Percentiles rank a stretch among this genome's conserved stretches.
Evolutionary conservation across 2,329 filamentous ascomycete species (phyloP).

Genomic region (Alternaria sp.): DNA sequence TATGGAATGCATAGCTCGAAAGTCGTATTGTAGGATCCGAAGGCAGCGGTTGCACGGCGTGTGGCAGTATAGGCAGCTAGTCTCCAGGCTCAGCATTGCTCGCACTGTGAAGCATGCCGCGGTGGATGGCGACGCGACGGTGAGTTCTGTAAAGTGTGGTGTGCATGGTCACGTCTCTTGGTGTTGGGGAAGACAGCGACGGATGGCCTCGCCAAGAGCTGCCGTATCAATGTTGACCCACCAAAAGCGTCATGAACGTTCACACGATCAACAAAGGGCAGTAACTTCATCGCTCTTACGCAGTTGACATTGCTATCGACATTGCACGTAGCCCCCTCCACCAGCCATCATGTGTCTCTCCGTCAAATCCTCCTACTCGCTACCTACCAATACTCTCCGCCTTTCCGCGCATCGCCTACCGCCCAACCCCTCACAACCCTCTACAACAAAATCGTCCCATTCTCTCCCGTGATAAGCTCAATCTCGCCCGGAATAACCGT

Average conservation of each 20-base stretch:
- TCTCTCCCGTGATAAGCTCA: slow-evolving; percentile 28
- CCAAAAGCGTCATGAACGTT: background rate
- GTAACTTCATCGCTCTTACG: background rate
- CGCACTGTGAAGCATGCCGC: background rate
- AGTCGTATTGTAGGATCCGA: background rate
- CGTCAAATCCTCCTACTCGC: background rate
- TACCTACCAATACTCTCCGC: background rate
- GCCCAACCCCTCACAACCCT: background rate
- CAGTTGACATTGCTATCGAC: background rate
- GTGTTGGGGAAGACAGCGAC: background rate
- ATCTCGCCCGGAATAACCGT: slow-evolving; percentile 64
- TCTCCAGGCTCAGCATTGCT: background rate
- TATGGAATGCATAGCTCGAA: background rate
- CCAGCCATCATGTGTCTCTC: background rate
- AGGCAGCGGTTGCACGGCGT: background rate
- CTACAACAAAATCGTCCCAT: slow-evolving; percentile 20
- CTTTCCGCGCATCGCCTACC: background rate
- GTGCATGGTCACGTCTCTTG: background rate
- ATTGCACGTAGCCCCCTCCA: background rate
- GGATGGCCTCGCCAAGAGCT: background rate
- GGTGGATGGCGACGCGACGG: background rate
- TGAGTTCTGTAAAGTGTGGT: background rate
- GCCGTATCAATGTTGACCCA: background rate
- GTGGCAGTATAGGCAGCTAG: background rate
- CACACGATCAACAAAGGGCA: background rate